Evolutionary conservation across 2,329 filamentous ascomycete species (phyloP), one percentile per base, ranked within the genome.

Genomic region (Diplodia scrobiculata): DNA sequence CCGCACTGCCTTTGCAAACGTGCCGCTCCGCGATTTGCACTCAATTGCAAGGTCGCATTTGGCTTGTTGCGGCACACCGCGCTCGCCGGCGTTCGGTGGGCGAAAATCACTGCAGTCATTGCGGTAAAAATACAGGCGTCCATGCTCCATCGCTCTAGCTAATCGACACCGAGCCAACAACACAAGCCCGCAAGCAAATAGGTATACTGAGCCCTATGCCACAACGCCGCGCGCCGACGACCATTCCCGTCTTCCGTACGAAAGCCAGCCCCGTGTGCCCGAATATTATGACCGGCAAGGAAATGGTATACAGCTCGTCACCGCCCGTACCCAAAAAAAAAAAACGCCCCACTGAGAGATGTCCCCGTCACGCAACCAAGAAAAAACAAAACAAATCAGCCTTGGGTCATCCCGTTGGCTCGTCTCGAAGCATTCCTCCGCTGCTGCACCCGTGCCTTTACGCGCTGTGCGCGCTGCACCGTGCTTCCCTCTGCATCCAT

Each of bases 361-460:
- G 41, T 45, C 38, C 32, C 34, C 34, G 34, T 36, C 10, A 36
- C 34, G 54, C 55, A 21, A 51, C 17, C 51, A 32, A 38, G 41
- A 58, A 14, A 29, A 58, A 41, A 63, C 19, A 54, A 34, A n/a
- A 66, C 29, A 45, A 21, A 9, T 36, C 34, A 32, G 19, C 48
- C 38, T 38, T 55, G 62, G 17, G 50, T 19, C n/a, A 9, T 36
- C 45, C 52, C 62, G 27, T 63, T 70, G 36, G 71, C 71, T 52
- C 72, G 70, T 13, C 45, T 62, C 58, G 48, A 47, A 51, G 71
- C 68, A 67, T 70, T 76, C 69, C 75, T 74, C 68, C 71, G 72
- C 65, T 74, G 75, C 36, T 71, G 71, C 9, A 70, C 73, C 19
- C 48, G 45, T 11, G 70, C 73, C 66, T 73, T 75, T 59, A 73